These are phyloP conservation scores for Leptomonas seymouri DNA, from an alignment of 208 protist genomes.

Conservation along the genomic window DNA sequence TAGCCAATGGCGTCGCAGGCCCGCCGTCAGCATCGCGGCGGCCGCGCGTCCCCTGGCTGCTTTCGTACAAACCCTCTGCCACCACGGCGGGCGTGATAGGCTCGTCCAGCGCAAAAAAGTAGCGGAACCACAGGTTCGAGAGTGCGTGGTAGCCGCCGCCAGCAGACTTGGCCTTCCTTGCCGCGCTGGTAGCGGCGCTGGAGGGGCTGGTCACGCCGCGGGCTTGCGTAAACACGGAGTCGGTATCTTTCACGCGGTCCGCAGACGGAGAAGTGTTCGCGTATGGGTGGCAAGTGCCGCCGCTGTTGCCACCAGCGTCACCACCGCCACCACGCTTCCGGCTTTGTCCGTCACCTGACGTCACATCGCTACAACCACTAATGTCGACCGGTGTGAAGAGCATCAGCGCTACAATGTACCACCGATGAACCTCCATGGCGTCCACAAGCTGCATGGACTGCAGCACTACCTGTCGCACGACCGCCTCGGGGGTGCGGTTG, in stretches of 20 bases:
- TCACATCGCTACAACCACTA: background rate
- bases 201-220: conserved; percentile 1
- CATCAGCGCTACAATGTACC: conserved; percentile 68
- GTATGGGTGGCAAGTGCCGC: background rate
- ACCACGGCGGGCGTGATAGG: no score
- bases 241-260: background rate
- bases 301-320: no score
- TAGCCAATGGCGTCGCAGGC: background rate
- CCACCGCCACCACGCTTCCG: background rate
- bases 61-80: background rate
- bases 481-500: conserved; percentile 21
- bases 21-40: background rate
- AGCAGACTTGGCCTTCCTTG: background rate
- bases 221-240: conserved; percentile 5
- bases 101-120: conserved; percentile 53
- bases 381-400: conserved; percentile 22
- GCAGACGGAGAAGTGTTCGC: background rate
- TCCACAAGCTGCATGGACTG: conserved; percentile 48
- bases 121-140: conserved; percentile 61
- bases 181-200: background rate
- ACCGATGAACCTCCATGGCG: conserved; percentile 50
- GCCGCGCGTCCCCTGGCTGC: no score
- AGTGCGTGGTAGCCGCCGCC: conserved; percentile 43
- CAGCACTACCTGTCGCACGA: conserved; percentile 36
- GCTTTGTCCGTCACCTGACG: background rate